These are phyloP conservation scores for Pseudogymnoascus destructans DNA, from an alignment of 2,329 filamentous ascomycete species.

Conservation along the genomic window DNA sequence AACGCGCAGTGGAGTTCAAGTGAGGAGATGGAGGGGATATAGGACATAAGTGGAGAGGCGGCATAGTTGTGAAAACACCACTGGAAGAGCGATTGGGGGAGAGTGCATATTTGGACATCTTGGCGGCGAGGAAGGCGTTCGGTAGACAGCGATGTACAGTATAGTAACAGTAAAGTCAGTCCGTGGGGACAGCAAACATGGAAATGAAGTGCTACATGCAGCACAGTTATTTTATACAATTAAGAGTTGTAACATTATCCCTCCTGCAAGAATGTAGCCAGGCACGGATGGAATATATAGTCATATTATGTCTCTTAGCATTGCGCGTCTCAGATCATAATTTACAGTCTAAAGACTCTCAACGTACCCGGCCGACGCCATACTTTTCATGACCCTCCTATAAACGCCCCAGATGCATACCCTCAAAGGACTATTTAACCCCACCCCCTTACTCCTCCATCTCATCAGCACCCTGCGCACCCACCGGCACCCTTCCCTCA, in stretches of 20 bases:
- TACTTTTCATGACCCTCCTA: constrained; percentile 8
- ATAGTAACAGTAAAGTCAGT: constrained; percentile 5
- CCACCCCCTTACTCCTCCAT: constrained; percentile 44
- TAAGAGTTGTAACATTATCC: background rate
- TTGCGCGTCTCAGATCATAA: constrained; percentile 7
- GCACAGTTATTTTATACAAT: constrained; percentile 5
- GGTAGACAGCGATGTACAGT: constrained; percentile 7
- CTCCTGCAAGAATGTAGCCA: background rate
- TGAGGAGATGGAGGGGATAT: background rate
- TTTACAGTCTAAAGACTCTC: constrained; percentile 6
- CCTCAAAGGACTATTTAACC: background rate
- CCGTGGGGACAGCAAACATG: background rate
- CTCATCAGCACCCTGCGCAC: constrained; percentile 41
- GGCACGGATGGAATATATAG: background rate
- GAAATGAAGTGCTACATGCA: background rate
- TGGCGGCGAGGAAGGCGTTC: constrained; percentile 4
- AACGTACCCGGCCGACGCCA: background rate
- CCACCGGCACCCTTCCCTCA: constrained; percentile 72
- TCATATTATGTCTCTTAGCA: constrained; percentile 7
- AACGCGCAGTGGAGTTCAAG: constrained; percentile 65
- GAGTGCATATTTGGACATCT: constrained; percentile 6
- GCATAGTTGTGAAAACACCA: background rate
- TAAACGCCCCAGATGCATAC: constrained; percentile 1
- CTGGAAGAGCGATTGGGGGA: background rate
- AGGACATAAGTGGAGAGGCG: background rate